Conservation (phyloP, 441 rosid species). For the Aleurites moluccanus region DNA sequence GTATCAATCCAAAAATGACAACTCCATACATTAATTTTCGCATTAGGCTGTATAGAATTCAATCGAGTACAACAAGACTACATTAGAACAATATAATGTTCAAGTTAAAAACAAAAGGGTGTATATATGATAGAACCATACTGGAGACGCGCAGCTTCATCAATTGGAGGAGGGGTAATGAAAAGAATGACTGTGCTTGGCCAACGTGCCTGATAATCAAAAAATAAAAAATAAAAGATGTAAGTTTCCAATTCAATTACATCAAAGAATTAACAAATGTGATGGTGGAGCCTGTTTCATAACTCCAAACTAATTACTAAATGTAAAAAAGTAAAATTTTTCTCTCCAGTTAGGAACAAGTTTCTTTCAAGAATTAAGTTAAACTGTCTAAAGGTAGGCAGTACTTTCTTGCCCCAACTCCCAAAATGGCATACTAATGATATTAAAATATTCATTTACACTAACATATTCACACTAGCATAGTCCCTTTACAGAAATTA, state of each 20-base stretch:
- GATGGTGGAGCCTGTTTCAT: neutral
- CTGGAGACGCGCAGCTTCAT: constrained; percentile 77
- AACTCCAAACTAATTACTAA: neutral
- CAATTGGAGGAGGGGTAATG: constrained; percentile 84
- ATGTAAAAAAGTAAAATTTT: neutral
- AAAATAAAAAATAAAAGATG: neutral
- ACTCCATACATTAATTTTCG: too few relatives aligned
- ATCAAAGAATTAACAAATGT: neutral
- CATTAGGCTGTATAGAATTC: neutral
- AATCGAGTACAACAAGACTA: neutral
- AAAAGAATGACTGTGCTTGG: constrained; percentile 43
- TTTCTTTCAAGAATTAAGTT: neutral
- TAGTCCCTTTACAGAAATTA: too few relatives aligned
- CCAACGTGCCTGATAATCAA: constrained; percentile 54
- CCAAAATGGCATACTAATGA: too few relatives aligned
- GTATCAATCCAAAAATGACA: neutral
- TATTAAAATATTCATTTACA: too few relatives aligned
- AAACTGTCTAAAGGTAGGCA: neutral
- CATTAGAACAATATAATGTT: neutral
- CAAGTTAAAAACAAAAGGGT: too few relatives aligned
- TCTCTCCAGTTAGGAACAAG: neutral
- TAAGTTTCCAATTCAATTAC: neutral
- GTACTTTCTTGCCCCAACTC: too few relatives aligned
- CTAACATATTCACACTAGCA: too few relatives aligned
- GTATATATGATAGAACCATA: constrained; percentile 13